phyloP scores from a whole-genome alignment of 2,329 filamentous ascomycete species.

The Diaporthe vexans region DNA sequence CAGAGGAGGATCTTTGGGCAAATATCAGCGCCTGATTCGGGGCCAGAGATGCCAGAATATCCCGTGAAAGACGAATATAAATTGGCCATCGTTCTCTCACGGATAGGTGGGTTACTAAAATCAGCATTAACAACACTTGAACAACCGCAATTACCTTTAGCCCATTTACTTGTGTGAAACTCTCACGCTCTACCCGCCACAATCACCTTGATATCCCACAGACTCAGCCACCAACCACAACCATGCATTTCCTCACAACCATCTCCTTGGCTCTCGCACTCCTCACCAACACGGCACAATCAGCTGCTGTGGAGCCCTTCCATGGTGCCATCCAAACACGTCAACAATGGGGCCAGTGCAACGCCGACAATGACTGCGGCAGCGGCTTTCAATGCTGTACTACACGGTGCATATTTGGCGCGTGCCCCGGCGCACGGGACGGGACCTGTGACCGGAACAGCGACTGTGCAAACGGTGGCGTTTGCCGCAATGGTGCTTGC shows the following conservation, averaged over 20 bases:
- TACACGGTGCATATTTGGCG: slow-evolving; percentile 1
- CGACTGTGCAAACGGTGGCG: slow-evolving; percentile 4
- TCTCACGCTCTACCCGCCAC: background rate
- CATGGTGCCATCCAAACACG: background rate
- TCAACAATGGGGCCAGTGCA: background rate
- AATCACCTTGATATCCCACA: background rate
- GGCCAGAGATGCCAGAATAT: background rate
- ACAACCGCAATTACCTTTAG: background rate
- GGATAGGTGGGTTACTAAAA: too few species aligned
- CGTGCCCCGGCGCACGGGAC: background rate
- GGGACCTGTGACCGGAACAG: background rate
- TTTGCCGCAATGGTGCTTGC: slow-evolving; percentile 18
- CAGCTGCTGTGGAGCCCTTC: slow-evolving; percentile 3
- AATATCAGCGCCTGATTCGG: slow-evolving; percentile 5
- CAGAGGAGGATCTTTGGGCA: background rate
- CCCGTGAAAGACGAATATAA: background rate
- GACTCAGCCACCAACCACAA: background rate
- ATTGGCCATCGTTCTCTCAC: background rate
- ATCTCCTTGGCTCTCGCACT: background rate
- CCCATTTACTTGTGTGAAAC: background rate
- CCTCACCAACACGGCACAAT: background rate
- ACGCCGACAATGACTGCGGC: background rate
- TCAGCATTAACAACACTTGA: background rate
- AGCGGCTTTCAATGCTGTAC: slow-evolving; percentile 20
- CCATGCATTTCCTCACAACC: slow-evolving; percentile 1